A percentile compares a stretch with the other conserved stretches of the same genome.
Evolutionary conservation across 257 asterid species (phyloP).

Genomic region (Plantago ovata): DNA sequence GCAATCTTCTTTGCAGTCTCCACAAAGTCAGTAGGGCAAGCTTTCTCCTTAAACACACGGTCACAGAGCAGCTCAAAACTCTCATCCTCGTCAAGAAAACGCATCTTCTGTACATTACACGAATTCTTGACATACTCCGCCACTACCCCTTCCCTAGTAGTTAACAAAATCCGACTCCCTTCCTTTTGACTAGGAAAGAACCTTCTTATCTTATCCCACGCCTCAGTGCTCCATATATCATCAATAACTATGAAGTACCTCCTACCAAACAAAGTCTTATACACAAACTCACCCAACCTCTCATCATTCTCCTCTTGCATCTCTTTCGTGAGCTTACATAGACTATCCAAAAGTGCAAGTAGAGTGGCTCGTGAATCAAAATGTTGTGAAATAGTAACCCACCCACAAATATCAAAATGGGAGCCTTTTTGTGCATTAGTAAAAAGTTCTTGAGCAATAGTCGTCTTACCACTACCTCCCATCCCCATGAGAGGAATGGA

Average conservation of each 20-base stretch:
- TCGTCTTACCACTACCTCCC: slow-evolving; percentile 19
- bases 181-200: slow-evolving; percentile 10
- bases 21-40: slow-evolving; percentile 2
- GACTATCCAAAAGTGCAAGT: background rate
- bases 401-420: slow-evolving; percentile 9
- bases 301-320: slow-evolving; percentile 8
- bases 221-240: slow-evolving; percentile 17
- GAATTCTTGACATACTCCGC: background rate
- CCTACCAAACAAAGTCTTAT: slow-evolving; percentile 10
- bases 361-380: background rate
- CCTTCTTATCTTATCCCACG: slow-evolving; percentile 17
- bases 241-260: slow-evolving; percentile 25
- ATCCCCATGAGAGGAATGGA: slow-evolving; percentile 9
- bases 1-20: slow-evolving; percentile 5
- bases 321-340: background rate
- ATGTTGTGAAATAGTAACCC: slow-evolving; percentile 11
- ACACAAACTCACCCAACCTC: slow-evolving; percentile 8
- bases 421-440: no score
- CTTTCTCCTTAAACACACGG: background rate
- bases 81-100: background rate
- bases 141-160: background rate
- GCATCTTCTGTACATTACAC: background rate
- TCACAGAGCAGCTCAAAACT: slow-evolving; percentile 4
- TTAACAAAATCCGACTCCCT: slow-evolving; percentile 22
- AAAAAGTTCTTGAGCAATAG: slow-evolving; percentile 7